A percentile compares a stretch with the other conserved stretches of the same genome.
phyloP scores from a whole-genome alignment of 345 rosid genomes.

The Firmiana major region DNA sequence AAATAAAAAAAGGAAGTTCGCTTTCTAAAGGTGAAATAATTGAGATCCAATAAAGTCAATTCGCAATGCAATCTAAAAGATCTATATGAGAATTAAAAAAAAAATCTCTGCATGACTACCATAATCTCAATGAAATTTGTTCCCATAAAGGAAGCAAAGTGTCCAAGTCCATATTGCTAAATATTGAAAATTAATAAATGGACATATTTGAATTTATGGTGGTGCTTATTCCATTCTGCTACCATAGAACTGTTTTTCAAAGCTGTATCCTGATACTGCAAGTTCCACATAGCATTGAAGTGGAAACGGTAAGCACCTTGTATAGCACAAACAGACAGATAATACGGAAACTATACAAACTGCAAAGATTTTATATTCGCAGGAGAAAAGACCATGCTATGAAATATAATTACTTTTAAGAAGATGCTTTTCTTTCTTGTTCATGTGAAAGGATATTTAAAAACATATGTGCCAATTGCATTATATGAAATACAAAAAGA shows the following conservation, averaged over 20 bases:
- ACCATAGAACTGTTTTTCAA: background rate
- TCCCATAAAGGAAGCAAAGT: background rate
- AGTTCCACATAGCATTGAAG: background rate
- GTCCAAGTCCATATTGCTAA: background rate
- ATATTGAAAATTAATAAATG: background rate
- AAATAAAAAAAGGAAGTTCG: background rate
- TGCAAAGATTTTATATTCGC: background rate
- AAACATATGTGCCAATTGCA: conserved; percentile 5
- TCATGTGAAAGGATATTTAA: background rate
- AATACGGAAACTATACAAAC: background rate
- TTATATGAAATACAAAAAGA: background rate
- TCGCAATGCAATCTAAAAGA: background rate
- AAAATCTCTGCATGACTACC: background rate
- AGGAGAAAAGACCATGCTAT: background rate
- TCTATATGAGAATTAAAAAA: background rate
- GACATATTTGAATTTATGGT: background rate
- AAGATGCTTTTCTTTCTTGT: background rate
- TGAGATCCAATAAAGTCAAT: background rate
- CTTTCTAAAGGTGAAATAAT: background rate
- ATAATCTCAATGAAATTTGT: background rate
- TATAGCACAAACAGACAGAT: background rate
- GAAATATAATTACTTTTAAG: background rate
- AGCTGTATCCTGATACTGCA: background rate
- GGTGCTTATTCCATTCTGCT: too few relatives aligned
- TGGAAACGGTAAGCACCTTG: background rate